Evolutionary conservation across 2,329 filamentous ascomycete genomes (phyloP).

Genomic region (Colletotrichum sp.): DNA sequence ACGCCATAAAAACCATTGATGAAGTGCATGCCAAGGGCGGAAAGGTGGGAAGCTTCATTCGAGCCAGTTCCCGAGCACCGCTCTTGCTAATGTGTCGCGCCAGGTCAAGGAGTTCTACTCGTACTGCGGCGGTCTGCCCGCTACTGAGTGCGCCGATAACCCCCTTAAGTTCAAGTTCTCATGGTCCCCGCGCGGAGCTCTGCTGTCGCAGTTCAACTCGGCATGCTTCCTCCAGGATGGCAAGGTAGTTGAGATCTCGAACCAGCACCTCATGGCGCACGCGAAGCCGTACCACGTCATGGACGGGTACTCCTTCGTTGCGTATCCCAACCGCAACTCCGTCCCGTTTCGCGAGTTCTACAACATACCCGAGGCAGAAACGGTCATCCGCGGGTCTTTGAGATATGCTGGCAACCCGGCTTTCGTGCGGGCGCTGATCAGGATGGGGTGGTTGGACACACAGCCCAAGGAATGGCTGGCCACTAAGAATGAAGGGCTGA

Average conservation of each 20-base stretch:
- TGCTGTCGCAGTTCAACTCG: slow-evolving; percentile 70
- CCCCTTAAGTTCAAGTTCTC: slow-evolving; percentile 76
- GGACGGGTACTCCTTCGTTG: slow-evolving; percentile 65
- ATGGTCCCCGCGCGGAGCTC: slow-evolving; percentile 68
- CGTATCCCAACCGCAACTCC: slow-evolving; percentile 74
- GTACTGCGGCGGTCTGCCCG: slow-evolving; percentile 69
- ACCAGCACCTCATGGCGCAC: slow-evolving; percentile 64
- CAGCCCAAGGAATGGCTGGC: slow-evolving; percentile 43
- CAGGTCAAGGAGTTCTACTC: slow-evolving; percentile 65
- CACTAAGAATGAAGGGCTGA: slow-evolving; percentile 86
- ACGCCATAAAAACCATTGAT: slow-evolving; percentile 71
- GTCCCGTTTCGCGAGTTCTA: slow-evolving; percentile 72
- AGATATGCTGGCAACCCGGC: slow-evolving; percentile 73
- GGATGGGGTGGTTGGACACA: slow-evolving; percentile 65
- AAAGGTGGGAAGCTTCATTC: slow-evolving; percentile 40
- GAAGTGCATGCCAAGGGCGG: slow-evolving; percentile 71
- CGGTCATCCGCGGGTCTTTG: slow-evolving; percentile 70
- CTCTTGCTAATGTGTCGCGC: not conserved
- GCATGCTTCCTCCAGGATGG: slow-evolving; percentile 71
- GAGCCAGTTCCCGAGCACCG: not conserved
- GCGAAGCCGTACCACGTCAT: slow-evolving; percentile 71
- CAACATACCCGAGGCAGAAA: slow-evolving; percentile 72
- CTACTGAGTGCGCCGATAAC: slow-evolving; percentile 66
- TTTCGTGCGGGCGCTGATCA: slow-evolving; percentile 71
- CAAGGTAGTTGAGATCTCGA: slow-evolving; percentile 47